Conservation (phyloP, 2,329 filamentous ascomycete species). For the Talaromyces atroroseus region DNA sequence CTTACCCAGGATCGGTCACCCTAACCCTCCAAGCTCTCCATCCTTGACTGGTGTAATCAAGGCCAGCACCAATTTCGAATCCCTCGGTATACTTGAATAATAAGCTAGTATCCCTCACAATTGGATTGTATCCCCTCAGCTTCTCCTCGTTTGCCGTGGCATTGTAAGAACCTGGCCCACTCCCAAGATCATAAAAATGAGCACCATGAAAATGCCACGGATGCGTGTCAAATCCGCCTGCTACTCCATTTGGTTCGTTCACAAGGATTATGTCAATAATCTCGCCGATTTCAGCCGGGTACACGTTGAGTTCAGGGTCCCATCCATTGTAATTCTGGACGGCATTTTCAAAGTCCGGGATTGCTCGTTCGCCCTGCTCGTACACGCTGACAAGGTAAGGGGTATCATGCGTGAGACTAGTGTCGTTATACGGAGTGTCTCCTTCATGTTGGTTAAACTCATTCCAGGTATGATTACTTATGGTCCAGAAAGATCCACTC, state of each 20-base stretch:
- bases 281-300: slow-evolving; percentile 42
- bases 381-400: slow-evolving; percentile 47
- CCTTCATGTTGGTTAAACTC: slow-evolving; percentile 24
- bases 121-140: slow-evolving; percentile 35
- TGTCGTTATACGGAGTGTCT: slow-evolving; percentile 3
- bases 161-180: slow-evolving; percentile 44
- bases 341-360: slow-evolving; percentile 37
- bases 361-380: slow-evolving; percentile 30
- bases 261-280: slow-evolving; percentile 43
- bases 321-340: slow-evolving; percentile 36
- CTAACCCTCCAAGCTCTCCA: slow-evolving; percentile 59
- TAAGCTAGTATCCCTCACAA: slow-evolving; percentile 47
- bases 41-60: slow-evolving; percentile 33
- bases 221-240: slow-evolving; percentile 34
- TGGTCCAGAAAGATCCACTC: slow-evolving; percentile 22
- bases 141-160: slow-evolving; percentile 37
- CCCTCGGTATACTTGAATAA: slow-evolving; percentile 50
- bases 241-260: slow-evolving; percentile 26
- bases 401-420: slow-evolving; percentile 16
- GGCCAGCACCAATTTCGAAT: slow-evolving; percentile 32
- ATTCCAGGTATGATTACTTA: slow-evolving; percentile 45
- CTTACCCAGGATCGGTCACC: slow-evolving; percentile 43
- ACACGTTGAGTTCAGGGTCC: slow-evolving; percentile 38
- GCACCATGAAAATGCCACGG: slow-evolving; percentile 45
- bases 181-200: slow-evolving; percentile 44